Evolutionary conservation across 164 flowering plant species (phyloP), one percentile per base, ranked within the genome.

Genomic region (Aristolochia fimbriata): DNA sequence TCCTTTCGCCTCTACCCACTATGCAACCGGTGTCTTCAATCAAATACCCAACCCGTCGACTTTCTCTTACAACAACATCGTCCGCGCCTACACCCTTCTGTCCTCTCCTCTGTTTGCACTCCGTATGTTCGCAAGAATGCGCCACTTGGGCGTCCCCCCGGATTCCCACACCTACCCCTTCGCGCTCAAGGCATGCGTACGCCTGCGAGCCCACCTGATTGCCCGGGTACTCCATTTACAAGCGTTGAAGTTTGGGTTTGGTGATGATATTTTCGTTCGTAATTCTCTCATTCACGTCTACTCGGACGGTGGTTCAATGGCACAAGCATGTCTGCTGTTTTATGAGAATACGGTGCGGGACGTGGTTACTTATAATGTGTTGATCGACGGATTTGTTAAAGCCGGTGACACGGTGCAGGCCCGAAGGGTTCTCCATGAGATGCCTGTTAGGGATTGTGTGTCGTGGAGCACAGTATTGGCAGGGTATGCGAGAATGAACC

Each of bases 141-240:
- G 78, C 60, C 77, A 68, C 24, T 55, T 50, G 3, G 63, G 76
- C 3, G 21, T 83, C 27, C 78, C 82, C 2, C 88, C 78, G 20
- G 93, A 88, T 59, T 60, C 73, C 43, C 83, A 84, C 73, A 77
- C 93, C 57, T 83, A 72, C 73, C 88, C 93, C 49, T 83, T 86
- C 55, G 72, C 52, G 0, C 76, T 88, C 68, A 80, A 77, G 60
- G 87, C 88, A 15, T 77, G 77, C 20, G 57, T 74, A 0, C 68
- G 31, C 17, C 66, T 74, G 31, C 64, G 65, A 1, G 15, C 56
- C 0, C 66, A 66, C 20, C n/a, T 65, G 5, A 43, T 73, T 0
- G 78, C 70, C 15, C 63, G 25, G 4, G n/a, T 77, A 43, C 70
- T 87, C 57, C 91, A 87, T 48, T 76, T 70, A 7, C 80, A 76